Base-by-base conservation (phyloP, 1,284 basidiomycete genomes). In the Heterobasidion parviporum region DNA sequence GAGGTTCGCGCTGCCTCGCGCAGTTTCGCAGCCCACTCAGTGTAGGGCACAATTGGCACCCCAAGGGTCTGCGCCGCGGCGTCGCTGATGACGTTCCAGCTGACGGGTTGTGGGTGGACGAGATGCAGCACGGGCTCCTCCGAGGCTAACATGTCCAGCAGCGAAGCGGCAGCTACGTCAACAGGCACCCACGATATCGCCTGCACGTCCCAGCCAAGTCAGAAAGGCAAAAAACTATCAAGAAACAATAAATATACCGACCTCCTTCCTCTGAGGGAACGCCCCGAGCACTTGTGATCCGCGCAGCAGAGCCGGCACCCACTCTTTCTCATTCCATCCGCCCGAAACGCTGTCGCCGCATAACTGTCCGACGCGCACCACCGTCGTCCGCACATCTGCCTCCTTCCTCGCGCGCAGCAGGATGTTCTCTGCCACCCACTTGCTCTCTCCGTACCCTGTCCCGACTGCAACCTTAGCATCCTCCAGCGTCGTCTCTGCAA, bases 331-430 rank as follows among this genome's bases (percentile, higher is more conserved):
- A 48, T 70, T 72, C 77, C 78, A 79, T 12, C 65, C 66, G 1
- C 78, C 77, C 53, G 68, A 71, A 7, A 57, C 53, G 8, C 62
- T 59, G 49, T 67, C 67, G 4, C 76, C 75, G 45, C 68, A 68
- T 12, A 79, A 62, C 60, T 78, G 76, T 1, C 75, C 76, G 38
- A 78, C 68, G 12, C 76, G 70, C 7, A 76, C 65, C 12, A 71
- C 63, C 12, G 68, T 59, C 0, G 68, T 62, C 3, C 57, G 58
- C 33, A 76, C 58, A 0, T 59, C 60, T 3, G 56, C 64, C 38
- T 57, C 59, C 56, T 55, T 62, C 44, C 50, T 38, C 7, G 56
- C 63, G 15, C 54, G 63, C 63, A 50, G 58, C 52, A 63, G 60
- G 35, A 64, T 67, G 48, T 55, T 63, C 57, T 76, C 73, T 0